A percentile compares a stretch with the other conserved stretches of the same genome.
Evolutionary conservation across 176 grass and related monocot genomes (phyloP).

Genomic region (Aegilops bicornis): DNA sequence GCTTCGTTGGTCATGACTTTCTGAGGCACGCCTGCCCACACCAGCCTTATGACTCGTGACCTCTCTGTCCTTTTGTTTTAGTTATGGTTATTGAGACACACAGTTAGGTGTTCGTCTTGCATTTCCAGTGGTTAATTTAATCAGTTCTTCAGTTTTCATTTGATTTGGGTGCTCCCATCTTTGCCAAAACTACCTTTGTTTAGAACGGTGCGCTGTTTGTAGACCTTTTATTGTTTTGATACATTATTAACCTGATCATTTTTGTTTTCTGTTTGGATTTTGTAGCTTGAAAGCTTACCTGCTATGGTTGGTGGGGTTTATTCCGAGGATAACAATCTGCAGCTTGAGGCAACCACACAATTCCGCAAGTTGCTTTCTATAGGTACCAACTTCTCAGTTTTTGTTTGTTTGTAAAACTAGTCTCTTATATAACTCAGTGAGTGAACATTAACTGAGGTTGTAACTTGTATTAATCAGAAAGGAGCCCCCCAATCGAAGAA

Average conservation of each 20-base stretch:
- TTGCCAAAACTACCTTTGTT: background rate
- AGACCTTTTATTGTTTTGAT: background rate
- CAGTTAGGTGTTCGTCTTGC: background rate
- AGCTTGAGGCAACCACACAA: conserved; percentile 86
- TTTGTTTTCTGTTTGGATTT: conserved; percentile 33
- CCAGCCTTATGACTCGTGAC: background rate
- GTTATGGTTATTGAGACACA: background rate
- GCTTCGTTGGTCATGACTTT: background rate
- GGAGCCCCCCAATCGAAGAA: conserved; percentile 97
- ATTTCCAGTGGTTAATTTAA: background rate
- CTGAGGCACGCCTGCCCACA: background rate
- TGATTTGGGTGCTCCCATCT: background rate
- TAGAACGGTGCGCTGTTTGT: background rate
- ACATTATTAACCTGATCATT: background rate
- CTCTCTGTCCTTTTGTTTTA: background rate
- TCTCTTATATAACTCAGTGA: no score
- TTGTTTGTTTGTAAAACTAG: conserved; percentile 16
- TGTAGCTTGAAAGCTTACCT: conserved; percentile 89
- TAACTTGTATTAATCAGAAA: conserved; percentile 50
- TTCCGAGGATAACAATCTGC: conserved; percentile 62
- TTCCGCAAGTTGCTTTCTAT: conserved; percentile 94
- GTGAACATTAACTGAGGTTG: conserved; percentile 7
- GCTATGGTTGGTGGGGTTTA: conserved; percentile 83
- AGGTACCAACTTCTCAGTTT: conserved; percentile 42
- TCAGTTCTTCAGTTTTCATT: background rate